These are phyloP conservation scores for Sphaerobolus stellatus DNA, from an alignment of 1,284 basidiomycete species.

Conservation along the genomic window DNA sequence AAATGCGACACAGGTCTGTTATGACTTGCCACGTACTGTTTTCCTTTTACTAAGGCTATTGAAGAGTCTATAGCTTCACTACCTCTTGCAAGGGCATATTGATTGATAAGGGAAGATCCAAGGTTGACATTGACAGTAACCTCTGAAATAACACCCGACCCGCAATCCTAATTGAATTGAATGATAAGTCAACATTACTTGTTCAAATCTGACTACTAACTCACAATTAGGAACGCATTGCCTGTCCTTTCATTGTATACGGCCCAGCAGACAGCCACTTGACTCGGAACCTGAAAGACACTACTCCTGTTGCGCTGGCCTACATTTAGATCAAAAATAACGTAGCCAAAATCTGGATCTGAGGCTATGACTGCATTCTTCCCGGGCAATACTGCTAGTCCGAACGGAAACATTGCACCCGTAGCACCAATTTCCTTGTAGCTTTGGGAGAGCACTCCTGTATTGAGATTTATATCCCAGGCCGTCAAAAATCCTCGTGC, in stretches of 20 bases:
- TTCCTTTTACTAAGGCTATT: conserved; percentile 41
- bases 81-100: conserved; percentile 40
- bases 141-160: conserved; percentile 45
- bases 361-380: conserved; percentile 33
- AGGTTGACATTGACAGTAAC: conserved; percentile 46
- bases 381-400: conserved; percentile 31
- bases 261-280: conserved; percentile 51
- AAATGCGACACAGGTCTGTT: neutral
- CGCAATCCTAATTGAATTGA: conserved; percentile 32
- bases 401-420: conserved; percentile 33
- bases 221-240: conserved; percentile 45
- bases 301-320: conserved; percentile 20
- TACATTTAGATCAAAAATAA: conserved; percentile 28
- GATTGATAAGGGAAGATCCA: conserved; percentile 44
- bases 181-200: too few species aligned
- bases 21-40: conserved; percentile 39
- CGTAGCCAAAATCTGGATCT: conserved; percentile 35
- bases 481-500: conserved; percentile 50
- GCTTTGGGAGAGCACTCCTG: conserved; percentile 29
- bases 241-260: conserved; percentile 45
- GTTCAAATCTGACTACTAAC: too few species aligned
- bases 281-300: conserved; percentile 40
- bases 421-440: conserved; percentile 25
- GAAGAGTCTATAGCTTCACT: conserved; percentile 47
- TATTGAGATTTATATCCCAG: conserved; percentile 39